A percentile compares a stretch with the other conserved stretches of the same genome.
These are phyloP conservation scores for Cryptococcus depauperatus DNA, from an alignment of 1,284 basidiomycete species.

Conservation along the genomic window DNA sequence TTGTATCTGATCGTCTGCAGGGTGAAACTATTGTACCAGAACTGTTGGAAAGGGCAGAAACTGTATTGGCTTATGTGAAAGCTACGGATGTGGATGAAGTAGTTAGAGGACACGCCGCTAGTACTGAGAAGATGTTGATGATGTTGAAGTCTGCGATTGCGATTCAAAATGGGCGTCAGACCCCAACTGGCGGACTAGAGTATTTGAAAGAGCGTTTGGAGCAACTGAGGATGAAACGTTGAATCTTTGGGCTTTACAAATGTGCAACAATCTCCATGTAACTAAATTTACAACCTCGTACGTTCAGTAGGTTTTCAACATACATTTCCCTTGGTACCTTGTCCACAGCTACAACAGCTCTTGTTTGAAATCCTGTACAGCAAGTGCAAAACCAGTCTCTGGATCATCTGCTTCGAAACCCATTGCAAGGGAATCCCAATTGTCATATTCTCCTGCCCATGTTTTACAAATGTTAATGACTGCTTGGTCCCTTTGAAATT, in stretches of 20 bases:
- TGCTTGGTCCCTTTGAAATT: constrained; percentile 40
- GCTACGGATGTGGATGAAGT: constrained; percentile 64
- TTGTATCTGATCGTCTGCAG: not conserved
- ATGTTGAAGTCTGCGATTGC: constrained; percentile 2
- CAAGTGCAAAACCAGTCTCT: constrained; percentile 37
- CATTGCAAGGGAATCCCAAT: constrained; percentile 23
- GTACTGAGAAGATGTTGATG: constrained; percentile 49
- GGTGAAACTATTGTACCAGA: constrained; percentile 31
- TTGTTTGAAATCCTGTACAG: constrained; percentile 44
- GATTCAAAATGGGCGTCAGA: not conserved
- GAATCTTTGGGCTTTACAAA: not conserved
- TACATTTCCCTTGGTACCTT: not conserved
- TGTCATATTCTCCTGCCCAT: constrained; percentile 44
- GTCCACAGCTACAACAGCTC: constrained; percentile 18
- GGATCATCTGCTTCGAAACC: constrained; percentile 42
- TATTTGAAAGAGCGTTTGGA: constrained; percentile 1
- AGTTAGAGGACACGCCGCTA: constrained; percentile 64
- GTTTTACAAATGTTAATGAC: constrained; percentile 43
- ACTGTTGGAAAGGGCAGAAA: constrained; percentile 52
- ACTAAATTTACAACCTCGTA: not conserved
- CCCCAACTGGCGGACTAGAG: not conserved
- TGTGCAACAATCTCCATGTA: not conserved
- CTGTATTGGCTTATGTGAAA: constrained; percentile 62
- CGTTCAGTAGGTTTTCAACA: not conserved
- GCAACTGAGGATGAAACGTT: not conserved